Percentiles rank a stretch among this genome's conserved stretches.
Conservation (phyloP, 2,329 filamentous ascomycete species). For the Polytolypa hystricis region DNA sequence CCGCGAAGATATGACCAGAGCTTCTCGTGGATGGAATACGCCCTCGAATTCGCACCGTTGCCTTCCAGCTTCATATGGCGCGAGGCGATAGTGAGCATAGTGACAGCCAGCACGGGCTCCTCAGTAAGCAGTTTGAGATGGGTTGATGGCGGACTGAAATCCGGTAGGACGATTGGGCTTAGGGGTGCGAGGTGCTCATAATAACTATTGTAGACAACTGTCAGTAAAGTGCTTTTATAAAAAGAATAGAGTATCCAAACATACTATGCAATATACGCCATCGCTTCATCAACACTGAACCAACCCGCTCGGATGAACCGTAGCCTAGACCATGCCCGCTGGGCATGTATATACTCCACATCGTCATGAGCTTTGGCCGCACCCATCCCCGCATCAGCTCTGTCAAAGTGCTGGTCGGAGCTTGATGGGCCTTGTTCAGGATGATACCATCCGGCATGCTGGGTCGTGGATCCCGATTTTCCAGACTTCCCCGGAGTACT, state of each 20-base stretch:
- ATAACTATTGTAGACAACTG: conserved; percentile 47
- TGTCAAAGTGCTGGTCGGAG: conserved; percentile 12
- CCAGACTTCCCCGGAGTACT: conserved; percentile 25
- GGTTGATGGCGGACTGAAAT: conserved; percentile 70
- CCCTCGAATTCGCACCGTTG: conserved; percentile 69
- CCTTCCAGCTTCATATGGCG: conserved; percentile 72
- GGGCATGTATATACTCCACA: conserved; percentile 47
- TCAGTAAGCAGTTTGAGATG: conserved; percentile 74
- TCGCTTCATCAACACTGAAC: conserved; percentile 89
- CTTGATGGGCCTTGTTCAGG: conserved; percentile 42
- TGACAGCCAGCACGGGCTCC: conserved; percentile 86
- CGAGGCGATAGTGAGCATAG: conserved; percentile 80
- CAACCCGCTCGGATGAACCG: conserved; percentile 93
- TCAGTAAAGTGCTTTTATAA: conserved; percentile 9
- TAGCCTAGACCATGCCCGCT: conserved; percentile 82
- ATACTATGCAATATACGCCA: conserved; percentile 87
- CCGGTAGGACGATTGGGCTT: conserved; percentile 85
- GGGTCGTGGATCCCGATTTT: conserved; percentile 25
- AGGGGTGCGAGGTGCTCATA: conserved; percentile 84
- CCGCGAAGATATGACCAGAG: conserved; percentile 88
- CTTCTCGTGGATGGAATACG: conserved; percentile 86
- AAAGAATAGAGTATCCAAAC: conserved; percentile 20
- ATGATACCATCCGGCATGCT: conserved; percentile 33
- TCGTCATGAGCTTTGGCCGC: conserved; percentile 16
- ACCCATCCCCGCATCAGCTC: background rate